Evolutionary conservation across 495 filamentous ascomycete genomes (phyloP), one percentile per base, ranked within the genome.

Genomic region (Melanomma pulvis-pyrius): DNA sequence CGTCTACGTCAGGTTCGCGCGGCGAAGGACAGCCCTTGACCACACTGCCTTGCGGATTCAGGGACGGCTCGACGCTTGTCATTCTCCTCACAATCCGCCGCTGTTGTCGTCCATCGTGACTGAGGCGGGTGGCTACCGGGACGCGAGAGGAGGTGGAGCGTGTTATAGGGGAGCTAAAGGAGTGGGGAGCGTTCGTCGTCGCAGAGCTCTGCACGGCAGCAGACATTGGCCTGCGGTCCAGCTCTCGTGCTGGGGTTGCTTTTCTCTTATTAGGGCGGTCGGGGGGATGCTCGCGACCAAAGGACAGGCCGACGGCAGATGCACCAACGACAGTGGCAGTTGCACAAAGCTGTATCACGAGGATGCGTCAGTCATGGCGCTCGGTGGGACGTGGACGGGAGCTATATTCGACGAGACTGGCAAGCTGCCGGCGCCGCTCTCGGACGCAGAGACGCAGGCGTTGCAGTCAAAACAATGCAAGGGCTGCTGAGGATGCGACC

Each of bases 291-390:
- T 84, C 81, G 32, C 83, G 83, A 74, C 85, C 87, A 69, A 90
- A 80, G 62, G 87, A 83, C 64, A 86, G 80, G 60, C 87, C 87
- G 47, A 85, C 82, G 49, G 86, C 81, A 67, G 87, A 87, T 65
- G 88, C 83, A 75, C 84, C 86, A 75, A 89, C 81, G 60, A 86
- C 88, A 79, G 87, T 89, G 80, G 86, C 85, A 70, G 86, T 78
- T 69, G 87, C 87, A 87, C 87, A 90, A 41, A 90, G 82, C 87
- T 90, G 73, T 73, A 54, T 56, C 58, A 69, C 66, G 52, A 55
- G 4, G 44, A 61, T 63, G 63, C 47, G 70, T 72, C 70, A 72
- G 70, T 61, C 52, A 66, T 55, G 22, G 57, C 34, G 46, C 24
- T 21, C 53, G 11, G 69, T 68, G 59, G 19, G 25, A 67, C 65